phyloP scores from a whole-genome alignment of 306 rosid species.

The Spatholobus suberectus region DNA sequence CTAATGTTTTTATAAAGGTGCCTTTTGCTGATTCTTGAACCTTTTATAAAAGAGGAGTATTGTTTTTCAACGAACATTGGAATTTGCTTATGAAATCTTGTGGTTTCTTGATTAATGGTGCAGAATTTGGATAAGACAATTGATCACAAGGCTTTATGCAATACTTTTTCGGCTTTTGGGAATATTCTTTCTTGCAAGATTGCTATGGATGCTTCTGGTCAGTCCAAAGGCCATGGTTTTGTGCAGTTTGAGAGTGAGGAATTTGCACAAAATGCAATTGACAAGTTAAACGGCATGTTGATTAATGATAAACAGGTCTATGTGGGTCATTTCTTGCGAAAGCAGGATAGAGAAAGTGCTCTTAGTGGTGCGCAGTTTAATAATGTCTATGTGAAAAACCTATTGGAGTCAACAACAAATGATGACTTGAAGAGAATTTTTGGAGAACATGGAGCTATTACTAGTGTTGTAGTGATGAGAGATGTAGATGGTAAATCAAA shows the following conservation, averaged over 20 bases:
- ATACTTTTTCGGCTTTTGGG: conserved; percentile 60
- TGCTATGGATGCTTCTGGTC: conserved; percentile 38
- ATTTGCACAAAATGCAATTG: conserved; percentile 58
- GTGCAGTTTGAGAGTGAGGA: conserved; percentile 64
- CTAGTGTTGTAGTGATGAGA: conserved; percentile 55
- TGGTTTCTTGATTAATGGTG: background rate
- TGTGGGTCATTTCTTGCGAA: conserved; percentile 55
- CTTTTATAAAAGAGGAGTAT: too few relatives aligned
- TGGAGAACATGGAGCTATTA: conserved; percentile 44
- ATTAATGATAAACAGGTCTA: conserved; percentile 55
- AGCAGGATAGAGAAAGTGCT: conserved; percentile 55
- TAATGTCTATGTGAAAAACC: conserved; percentile 56
- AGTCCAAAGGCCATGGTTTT: conserved; percentile 58
- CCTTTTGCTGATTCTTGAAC: background rate
- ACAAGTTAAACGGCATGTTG: conserved; percentile 57
- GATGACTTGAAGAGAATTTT: conserved; percentile 50
- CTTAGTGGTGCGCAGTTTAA: conserved; percentile 34
- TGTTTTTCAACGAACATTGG: background rate
- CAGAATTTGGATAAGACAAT: conserved; percentile 70
- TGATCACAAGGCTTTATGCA: conserved; percentile 54
- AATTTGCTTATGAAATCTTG: background rate
- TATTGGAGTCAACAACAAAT: conserved; percentile 46
- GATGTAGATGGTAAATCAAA: conserved; percentile 57
- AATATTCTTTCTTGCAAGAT: conserved; percentile 59
- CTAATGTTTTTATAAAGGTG: conserved; percentile 60